Evolutionary conservation across 1,139 yeast species (phyloP).

Genomic region (Scheffersomyces lignicola): DNA sequence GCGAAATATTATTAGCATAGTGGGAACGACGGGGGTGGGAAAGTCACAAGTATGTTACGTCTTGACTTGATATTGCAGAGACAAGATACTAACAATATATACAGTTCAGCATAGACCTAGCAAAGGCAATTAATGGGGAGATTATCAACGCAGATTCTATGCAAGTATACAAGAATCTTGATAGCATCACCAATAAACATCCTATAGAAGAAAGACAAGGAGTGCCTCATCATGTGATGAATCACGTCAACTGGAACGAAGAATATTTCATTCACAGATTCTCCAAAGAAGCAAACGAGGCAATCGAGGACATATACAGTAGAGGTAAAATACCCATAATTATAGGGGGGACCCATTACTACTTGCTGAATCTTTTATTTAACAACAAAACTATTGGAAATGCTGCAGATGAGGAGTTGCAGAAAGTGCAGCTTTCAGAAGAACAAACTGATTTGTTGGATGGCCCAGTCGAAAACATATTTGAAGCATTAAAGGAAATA

Average conservation of each 20-base stretch:
- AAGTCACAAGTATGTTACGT: conserved; percentile 78
- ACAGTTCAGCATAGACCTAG: conserved; percentile 72
- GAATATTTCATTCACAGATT: conserved; percentile 86
- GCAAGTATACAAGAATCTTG: conserved; percentile 82
- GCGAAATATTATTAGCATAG: conserved; percentile 61
- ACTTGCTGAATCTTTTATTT: conserved; percentile 75
- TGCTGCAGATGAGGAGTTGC: conserved; percentile 11
- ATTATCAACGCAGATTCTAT: conserved; percentile 94
- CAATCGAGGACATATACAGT: conserved; percentile 64
- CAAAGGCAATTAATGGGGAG: conserved; percentile 79
- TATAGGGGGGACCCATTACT: conserved; percentile 96
- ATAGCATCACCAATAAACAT: conserved; percentile 87
- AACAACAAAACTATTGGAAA: conserved; percentile 58
- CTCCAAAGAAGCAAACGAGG: conserved; percentile 62
- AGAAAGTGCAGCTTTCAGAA: conserved; percentile 22
- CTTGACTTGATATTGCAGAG: background rate
- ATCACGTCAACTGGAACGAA: conserved; percentile 77
- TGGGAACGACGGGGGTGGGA: conserved; percentile 98
- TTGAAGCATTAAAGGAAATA: conserved; percentile 42
- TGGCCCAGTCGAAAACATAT: conserved; percentile 54
- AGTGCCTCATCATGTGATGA: conserved; percentile 81
- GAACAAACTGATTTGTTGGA: conserved; percentile 53
- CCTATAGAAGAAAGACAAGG: conserved; percentile 76
- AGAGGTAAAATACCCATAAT: conserved; percentile 80
- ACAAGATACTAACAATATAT: background rate